phyloP scores from a whole-genome alignment of 139 green algal genomes.

The Parachlorella kessleri region DNA sequence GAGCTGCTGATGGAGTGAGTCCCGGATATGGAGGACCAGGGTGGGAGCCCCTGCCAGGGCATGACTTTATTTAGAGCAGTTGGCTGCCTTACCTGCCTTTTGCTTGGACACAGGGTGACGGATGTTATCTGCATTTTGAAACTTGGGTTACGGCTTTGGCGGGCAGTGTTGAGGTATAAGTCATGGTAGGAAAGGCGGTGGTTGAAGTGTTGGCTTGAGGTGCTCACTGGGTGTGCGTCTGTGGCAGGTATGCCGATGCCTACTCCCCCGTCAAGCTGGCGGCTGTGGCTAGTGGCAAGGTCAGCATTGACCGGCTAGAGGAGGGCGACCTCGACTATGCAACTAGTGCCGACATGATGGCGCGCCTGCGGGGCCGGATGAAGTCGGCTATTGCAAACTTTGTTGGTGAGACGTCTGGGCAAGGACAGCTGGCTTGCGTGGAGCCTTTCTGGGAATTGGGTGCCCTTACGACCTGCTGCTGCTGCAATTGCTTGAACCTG shows the following conservation, averaged over 20 bases:
- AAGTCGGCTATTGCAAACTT: slow-evolving; percentile 42
- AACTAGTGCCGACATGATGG: slow-evolving; percentile 34
- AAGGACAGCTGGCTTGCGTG: too few relatives aligned
- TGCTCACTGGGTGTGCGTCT: too few relatives aligned
- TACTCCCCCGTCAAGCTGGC: slow-evolving; percentile 24
- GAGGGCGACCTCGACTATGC: slow-evolving; percentile 48
- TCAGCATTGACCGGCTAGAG: slow-evolving; percentile 33
- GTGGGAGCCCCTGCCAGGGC: background rate
- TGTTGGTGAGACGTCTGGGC: background rate
- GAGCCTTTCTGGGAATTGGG: too few relatives aligned
- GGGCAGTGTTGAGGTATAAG: too few relatives aligned
- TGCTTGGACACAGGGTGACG: too few relatives aligned
- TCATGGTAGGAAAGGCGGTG: too few relatives aligned
- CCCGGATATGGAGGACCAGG: background rate
- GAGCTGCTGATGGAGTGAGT: slow-evolving; percentile 69
- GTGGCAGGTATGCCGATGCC: slow-evolving; percentile 25
- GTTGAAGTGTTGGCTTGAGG: too few relatives aligned
- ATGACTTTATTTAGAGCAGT: background rate
- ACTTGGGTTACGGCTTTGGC: too few relatives aligned
- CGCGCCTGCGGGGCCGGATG: slow-evolving; percentile 44
- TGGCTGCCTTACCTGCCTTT: background rate
- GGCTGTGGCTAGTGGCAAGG: slow-evolving; percentile 15
- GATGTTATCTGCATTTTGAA: too few relatives aligned
- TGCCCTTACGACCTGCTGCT: too few relatives aligned
- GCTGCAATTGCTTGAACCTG: too few relatives aligned